Evolutionary conservation across 2,329 filamentous ascomycete species (phyloP).

Genomic region (Bipolaris sorokiniana): DNA sequence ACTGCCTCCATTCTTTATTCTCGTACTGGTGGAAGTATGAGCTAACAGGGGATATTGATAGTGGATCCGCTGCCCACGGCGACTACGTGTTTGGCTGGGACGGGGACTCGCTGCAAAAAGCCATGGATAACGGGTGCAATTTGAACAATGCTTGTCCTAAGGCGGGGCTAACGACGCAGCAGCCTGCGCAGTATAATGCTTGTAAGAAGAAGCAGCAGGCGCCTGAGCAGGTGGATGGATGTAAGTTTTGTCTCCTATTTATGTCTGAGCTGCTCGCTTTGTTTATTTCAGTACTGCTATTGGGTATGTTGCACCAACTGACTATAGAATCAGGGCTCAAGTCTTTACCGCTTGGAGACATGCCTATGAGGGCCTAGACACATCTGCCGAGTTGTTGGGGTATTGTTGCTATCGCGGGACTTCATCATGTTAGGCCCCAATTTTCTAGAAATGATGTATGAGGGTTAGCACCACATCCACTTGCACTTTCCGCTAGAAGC

Average conservation of each 20-base stretch:
- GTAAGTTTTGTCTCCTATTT: conserved; percentile 24
- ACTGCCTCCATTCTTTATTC: not conserved
- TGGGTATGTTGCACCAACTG: conserved; percentile 11
- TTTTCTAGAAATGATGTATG: too few species aligned
- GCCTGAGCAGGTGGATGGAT: conserved; percentile 41
- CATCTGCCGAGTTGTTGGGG: not conserved
- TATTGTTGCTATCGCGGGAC: too few species aligned
- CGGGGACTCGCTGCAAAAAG: conserved; percentile 52
- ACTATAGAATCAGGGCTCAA: conserved; percentile 31
- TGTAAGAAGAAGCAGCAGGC: conserved; percentile 46
- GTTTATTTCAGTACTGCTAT: too few species aligned
- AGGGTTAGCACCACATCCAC: too few species aligned
- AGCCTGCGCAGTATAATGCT: conserved; percentile 35
- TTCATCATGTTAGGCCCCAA: too few species aligned
- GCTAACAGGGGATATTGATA: conserved; percentile 2
- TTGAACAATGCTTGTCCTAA: conserved; percentile 42
- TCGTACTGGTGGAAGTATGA: not conserved
- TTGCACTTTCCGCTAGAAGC: too few species aligned
- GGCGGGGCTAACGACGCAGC: conserved; percentile 39
- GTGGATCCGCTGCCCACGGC: conserved; percentile 41
- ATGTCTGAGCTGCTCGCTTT: too few species aligned
- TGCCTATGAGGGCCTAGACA: conserved; percentile 34
- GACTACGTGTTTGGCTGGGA: conserved; percentile 56
- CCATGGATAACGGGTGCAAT: conserved; percentile 51
- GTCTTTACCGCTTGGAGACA: conserved; percentile 34